Evolutionary conservation across 164 flowering plant genomes (phyloP).

Genomic region (Pachysandra terminalis): DNA sequence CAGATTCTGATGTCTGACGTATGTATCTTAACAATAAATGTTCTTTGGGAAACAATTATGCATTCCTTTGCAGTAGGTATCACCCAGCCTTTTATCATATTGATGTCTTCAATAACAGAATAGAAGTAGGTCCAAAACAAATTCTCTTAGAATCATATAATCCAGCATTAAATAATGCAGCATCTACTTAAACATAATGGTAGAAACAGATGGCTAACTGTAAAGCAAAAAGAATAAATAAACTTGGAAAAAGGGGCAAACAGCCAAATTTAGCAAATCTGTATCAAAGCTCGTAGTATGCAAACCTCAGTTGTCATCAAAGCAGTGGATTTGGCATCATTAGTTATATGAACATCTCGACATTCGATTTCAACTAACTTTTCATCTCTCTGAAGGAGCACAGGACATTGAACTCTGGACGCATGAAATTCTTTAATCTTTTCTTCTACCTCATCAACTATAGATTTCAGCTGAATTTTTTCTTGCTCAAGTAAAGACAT

Average conservation of each 20-base stretch:
- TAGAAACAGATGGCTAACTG: not conserved
- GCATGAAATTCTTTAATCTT: conserved; percentile 30
- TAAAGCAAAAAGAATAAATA: not conserved
- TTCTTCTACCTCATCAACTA: conserved; percentile 34
- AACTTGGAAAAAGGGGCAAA: too few species aligned
- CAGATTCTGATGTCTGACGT: too few species aligned
- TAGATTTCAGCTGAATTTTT: conserved; percentile 37
- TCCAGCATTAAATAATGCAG: not conserved
- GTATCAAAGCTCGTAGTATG: not conserved
- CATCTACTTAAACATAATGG: not conserved
- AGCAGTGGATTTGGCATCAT: conserved; percentile 25
- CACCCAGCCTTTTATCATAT: too few species aligned
- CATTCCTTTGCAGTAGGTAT: not conserved
- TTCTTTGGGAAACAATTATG: too few species aligned
- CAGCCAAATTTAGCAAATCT: not conserved
- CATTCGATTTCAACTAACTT: conserved; percentile 44
- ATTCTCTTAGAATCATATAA: not conserved
- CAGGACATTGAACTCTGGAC: conserved; percentile 15
- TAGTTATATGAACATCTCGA: conserved; percentile 61
- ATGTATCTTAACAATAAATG: too few species aligned
- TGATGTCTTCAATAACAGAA: not conserved
- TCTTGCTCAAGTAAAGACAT: conserved; percentile 52
- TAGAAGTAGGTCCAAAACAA: not conserved
- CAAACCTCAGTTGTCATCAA: conserved; percentile 37
- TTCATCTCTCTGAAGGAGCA: conserved; percentile 25